Evolutionary conservation across 202 grass and related monocot genomes (phyloP), one percentile per base, ranked within the genome.

Genomic region (Alloteropsis angusta): DNA sequence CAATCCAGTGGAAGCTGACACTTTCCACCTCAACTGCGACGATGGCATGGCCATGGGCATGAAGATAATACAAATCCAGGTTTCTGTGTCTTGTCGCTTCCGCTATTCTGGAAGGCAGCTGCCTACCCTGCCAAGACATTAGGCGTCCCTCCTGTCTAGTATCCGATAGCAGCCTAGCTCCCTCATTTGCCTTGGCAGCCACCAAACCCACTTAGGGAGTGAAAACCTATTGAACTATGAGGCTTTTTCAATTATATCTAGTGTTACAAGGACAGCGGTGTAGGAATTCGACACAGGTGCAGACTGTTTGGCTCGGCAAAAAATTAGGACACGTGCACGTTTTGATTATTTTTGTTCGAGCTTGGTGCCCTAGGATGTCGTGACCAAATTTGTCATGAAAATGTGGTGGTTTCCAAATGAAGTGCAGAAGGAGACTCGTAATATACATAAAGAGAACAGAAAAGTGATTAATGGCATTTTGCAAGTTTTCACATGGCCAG

Each of bases 401-500:
- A 3, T 32, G 22, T 28, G 28, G 3, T 16, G 38, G 26, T 25
- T 80, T 80, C 34, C 60, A 49, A 64, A n/a, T 35, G 11, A 23
- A 6, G 18, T 25, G 53, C 18, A 2, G 1, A 17, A 12, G 22
- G 28, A 46, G 26, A 30, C 28, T 30, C 54, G 52, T 11, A 23
- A 25, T 41, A 50, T 68, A 85, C 52, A 23, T 68, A 64, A 85
- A 30, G 15, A 36, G 48, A 69, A 22, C 56, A 62, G 35, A 68
- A 53, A 79, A 61, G 14, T 39, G 19, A 22, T 28, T 6, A 28
- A 59, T 26, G 46, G 22, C 37, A 59, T 44, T n/a, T 30, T 30
- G 28, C 7, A 49, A 32, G 18, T 39, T 36, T 62, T 70, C 75
- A 19, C 63, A 75, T 53, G 36, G 2, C 13, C 19, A 17, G 4